Evolutionary conservation across 139 green algal genomes (phyloP).

Genomic region (Closterium sp.): DNA sequence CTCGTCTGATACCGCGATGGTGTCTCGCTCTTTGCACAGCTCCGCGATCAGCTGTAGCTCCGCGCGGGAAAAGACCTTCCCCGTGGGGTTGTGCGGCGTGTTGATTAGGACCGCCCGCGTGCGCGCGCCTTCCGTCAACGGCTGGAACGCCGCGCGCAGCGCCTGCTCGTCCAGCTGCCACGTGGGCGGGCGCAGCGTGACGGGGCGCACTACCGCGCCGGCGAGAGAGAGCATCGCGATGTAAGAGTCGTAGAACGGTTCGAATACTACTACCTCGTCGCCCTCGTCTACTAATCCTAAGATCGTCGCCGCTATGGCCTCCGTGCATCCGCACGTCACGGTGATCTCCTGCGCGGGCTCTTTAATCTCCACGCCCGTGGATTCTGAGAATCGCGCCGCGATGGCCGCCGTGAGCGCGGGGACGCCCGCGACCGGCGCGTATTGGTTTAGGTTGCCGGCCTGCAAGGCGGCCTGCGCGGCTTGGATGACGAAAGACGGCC

Average conservation of each 20-base stretch:
- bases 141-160: slow-evolving; percentile 28
- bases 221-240: slow-evolving; percentile 18
- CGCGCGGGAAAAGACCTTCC: slow-evolving; percentile 24
- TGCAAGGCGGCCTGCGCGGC: slow-evolving; percentile 25
- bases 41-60: slow-evolving; percentile 45
- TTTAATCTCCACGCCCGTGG: slow-evolving; percentile 3
- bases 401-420: slow-evolving; percentile 10
- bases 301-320: slow-evolving; percentile 23
- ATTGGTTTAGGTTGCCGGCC: slow-evolving; percentile 29
- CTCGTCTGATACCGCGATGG: slow-evolving; percentile 44
- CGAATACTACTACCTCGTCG: slow-evolving; percentile 49
- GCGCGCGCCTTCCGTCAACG: slow-evolving; percentile 1
- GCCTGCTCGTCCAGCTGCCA: slow-evolving; percentile 23
- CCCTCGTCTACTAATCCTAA: slow-evolving; percentile 38
- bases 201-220: slow-evolving; percentile 26
- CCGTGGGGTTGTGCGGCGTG: slow-evolving; percentile 50
- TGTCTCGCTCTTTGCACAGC: slow-evolving; percentile 20
- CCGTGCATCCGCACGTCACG: slow-evolving; percentile 40
- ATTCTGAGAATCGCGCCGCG: slow-evolving; percentile 12
- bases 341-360: slow-evolving; percentile 31
- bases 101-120: slow-evolving; percentile 42
- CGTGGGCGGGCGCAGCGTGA: slow-evolving; percentile 36
- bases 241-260: slow-evolving; percentile 52
- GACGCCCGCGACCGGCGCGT: slow-evolving; percentile 28
- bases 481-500: slow-evolving; percentile 39